Conservation (phyloP, 352 stramenopile genomes). For the Saprolegnia diclina region DNA sequence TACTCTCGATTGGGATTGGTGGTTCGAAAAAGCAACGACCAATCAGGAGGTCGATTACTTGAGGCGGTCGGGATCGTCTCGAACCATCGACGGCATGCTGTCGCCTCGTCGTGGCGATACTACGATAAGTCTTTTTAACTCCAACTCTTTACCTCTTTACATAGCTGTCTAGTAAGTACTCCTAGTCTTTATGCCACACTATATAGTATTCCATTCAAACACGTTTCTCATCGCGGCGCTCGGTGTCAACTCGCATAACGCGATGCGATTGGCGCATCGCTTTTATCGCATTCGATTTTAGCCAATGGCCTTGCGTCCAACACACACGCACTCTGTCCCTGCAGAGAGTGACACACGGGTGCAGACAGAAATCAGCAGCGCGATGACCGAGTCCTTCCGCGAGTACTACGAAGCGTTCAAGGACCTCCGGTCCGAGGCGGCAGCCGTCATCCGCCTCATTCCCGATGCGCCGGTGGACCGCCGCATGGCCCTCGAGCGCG, state of each 20-base stretch:
- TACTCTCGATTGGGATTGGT: too few species aligned
- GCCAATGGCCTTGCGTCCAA: neutral
- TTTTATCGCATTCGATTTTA: neutral
- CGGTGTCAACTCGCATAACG: neutral
- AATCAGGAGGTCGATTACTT: too few species aligned
- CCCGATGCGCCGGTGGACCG: neutral
- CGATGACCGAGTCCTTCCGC: conserved; percentile 23
- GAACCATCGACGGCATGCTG: too few species aligned
- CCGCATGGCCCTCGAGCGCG: neutral
- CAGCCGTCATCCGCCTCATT: conserved; percentile 15
- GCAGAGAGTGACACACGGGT: neutral
- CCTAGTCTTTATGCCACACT: too few species aligned
- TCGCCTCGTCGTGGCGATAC: too few species aligned
- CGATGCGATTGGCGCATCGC: neutral
- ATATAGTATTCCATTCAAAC: too few species aligned
- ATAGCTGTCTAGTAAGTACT: too few species aligned
- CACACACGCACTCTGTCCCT: neutral
- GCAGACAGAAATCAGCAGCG: neutral
- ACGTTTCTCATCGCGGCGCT: too few species aligned
- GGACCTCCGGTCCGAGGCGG: conserved; percentile 11
- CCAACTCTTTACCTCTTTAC: too few species aligned
- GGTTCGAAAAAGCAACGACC: too few species aligned
- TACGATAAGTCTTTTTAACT: too few species aligned
- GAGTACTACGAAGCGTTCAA: conserved; percentile 26
- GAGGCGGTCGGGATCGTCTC: too few species aligned